Evolutionary conservation across 1,284 basidiomycete genomes (phyloP).

Genomic region (Apiotrichum veenhuisii): DNA sequence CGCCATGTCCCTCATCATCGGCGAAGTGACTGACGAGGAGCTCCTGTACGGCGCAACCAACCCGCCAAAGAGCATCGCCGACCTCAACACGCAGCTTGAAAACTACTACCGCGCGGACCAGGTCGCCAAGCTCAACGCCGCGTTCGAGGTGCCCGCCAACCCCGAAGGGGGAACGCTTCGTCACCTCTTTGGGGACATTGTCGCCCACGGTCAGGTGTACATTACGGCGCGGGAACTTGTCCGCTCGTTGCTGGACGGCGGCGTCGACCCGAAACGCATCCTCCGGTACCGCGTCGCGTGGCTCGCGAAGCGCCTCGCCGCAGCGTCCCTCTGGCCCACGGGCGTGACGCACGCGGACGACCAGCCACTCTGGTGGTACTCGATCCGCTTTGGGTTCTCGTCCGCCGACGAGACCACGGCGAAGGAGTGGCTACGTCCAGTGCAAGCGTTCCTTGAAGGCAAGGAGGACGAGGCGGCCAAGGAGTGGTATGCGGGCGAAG

Average conservation of each 20-base stretch:
- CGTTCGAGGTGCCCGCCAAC: neutral
- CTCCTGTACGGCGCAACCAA: conserved; percentile 26
- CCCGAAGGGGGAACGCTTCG: neutral
- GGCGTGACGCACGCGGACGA: conserved; percentile 26
- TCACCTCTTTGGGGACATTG: conserved; percentile 22
- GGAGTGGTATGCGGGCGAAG: conserved; percentile 18
- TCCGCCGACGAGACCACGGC: conserved; percentile 11
- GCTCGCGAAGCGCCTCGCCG: neutral
- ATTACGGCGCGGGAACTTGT: conserved; percentile 19
- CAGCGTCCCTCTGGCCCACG: neutral
- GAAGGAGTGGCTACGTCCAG: conserved; percentile 18
- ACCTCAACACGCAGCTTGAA: conserved; percentile 19
- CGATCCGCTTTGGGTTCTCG: conserved; percentile 18
- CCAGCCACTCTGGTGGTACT: conserved; percentile 26
- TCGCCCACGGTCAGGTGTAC: conserved; percentile 27
- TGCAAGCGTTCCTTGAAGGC: conserved; percentile 18
- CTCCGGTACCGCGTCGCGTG: conserved; percentile 25
- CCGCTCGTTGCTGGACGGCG: conserved; percentile 16
- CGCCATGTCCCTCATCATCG: conserved; percentile 25
- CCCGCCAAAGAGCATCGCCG: conserved; percentile 15
- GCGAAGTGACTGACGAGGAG: conserved; percentile 27
- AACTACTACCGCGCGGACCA: conserved; percentile 25
- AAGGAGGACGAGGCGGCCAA: conserved; percentile 13
- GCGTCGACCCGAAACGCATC: conserved; percentile 13
- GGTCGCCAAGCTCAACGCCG: conserved; percentile 14